Evolutionary conservation across 208 protist genomes (phyloP).

Genomic region (Leishmania tropica): DNA sequence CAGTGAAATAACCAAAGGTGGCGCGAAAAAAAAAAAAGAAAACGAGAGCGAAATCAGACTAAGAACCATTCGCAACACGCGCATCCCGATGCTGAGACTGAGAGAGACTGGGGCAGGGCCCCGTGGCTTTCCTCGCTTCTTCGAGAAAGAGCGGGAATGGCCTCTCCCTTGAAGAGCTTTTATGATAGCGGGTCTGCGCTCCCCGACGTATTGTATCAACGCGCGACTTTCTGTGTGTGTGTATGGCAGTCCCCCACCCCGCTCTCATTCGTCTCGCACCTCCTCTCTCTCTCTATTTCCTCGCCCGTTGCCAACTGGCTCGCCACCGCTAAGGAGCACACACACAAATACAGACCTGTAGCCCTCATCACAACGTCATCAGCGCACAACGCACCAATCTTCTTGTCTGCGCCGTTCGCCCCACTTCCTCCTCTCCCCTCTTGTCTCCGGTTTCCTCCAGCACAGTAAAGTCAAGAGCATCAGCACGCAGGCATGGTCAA

Average conservation of each 20-base stretch:
- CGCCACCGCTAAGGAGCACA: background rate
- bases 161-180: background rate
- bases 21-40: too few species aligned
- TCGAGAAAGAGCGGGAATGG: background rate
- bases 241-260: background rate
- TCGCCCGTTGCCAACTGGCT: background rate
- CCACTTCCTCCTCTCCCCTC: background rate
- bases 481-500: slow-evolving; percentile 37
- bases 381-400: background rate
- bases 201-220: background rate
- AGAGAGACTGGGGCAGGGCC: background rate
- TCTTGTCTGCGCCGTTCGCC: background rate
- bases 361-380: background rate
- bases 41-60: background rate
- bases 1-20: background rate
- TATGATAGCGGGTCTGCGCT: background rate
- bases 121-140: background rate
- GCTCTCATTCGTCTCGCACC: background rate
- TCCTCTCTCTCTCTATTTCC: background rate
- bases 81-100: background rate
- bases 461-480: background rate
- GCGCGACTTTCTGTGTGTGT: background rate
- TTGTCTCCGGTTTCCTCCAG: background rate
- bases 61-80: background rate
- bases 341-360: slow-evolving; percentile 13